Percentiles rank a stretch among this genome's conserved stretches.
These are phyloP conservation scores for Paramarasmius palmivorus DNA, from an alignment of 1,284 basidiomycete species.

Conservation along the genomic window DNA sequence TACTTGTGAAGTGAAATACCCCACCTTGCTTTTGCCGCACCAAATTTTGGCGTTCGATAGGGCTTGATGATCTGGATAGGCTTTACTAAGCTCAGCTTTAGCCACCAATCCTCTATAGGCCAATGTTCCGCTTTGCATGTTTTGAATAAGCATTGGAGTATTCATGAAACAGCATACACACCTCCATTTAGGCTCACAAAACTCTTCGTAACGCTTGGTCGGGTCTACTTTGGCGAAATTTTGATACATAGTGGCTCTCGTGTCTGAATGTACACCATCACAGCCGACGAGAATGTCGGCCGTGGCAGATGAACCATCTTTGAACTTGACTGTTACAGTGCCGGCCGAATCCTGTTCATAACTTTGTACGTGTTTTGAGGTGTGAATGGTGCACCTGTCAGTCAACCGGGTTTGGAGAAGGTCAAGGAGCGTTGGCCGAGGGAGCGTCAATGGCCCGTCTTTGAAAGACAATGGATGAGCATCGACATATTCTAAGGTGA, in stretches of 20 bases:
- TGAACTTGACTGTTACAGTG: constrained; percentile 27
- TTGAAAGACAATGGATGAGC: neutral
- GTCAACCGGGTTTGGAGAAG: constrained; percentile 30
- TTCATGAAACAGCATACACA: neutral
- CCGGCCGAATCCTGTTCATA: constrained; percentile 21
- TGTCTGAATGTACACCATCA: constrained; percentile 38
- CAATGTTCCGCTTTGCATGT: constrained; percentile 23
- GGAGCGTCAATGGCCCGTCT: constrained; percentile 35
- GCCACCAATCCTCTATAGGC: constrained; percentile 30
- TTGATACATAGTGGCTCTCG: constrained; percentile 30
- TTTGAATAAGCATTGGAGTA: neutral
- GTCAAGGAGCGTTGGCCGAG: constrained; percentile 32
- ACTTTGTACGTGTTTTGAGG: constrained; percentile 27
- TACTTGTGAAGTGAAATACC: neutral
- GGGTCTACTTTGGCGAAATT: constrained; percentile 13
- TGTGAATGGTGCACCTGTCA: constrained; percentile 30
- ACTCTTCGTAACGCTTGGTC: constrained; percentile 11
- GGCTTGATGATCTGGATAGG: constrained; percentile 26
- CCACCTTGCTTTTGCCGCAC: constrained; percentile 31
- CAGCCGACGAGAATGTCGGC: constrained; percentile 39
- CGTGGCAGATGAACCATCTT: constrained; percentile 29
- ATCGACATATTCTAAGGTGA: too few relatives aligned
- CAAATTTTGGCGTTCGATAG: constrained; percentile 16
- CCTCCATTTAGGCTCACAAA: constrained; percentile 25
- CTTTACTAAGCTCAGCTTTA: constrained; percentile 21